Evolutionary conservation across 768 basidiomycete species (phyloP), one percentile per base, ranked within the genome.

Genomic region (Auricularia sp.): DNA sequence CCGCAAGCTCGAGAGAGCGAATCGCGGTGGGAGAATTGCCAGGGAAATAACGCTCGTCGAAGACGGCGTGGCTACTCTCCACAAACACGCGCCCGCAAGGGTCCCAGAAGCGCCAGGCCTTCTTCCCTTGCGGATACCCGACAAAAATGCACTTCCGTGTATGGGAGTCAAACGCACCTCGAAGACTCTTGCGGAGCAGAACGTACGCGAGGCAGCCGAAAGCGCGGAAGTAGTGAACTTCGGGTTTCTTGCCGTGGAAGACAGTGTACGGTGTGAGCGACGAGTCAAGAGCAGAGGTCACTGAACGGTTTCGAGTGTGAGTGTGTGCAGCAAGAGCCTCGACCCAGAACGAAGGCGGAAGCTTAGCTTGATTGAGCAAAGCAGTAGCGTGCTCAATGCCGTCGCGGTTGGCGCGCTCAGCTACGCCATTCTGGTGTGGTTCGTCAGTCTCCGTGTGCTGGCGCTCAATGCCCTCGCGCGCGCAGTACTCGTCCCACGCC

Each of bases 91-190:
- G 67, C 1, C 71, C 74, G 13, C 51, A 62, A 7, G 76, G 74
- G 58, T 77, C 70, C 54, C 72, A 79, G 66, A 79, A 75, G 34
- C 65, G 61, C 74, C 76, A 79, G 3, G 16, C 13, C 1, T 75
- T 74, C 36, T 71, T 70, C 3, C 70, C 71, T 33, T 45, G 34
- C 0, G 73, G 70, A 65, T 80, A 80, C 0, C 78, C 77, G 65
- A 79, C 63, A 65, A 80, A 78, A 11, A 79, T 65, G 29, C 75
- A 74, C 61, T 77, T 75, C 58, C 71, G 64, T 7, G 71, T 71
- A 29, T 77, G 73, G 0, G 71, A 62, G 18, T 72, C 59, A 0
- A 78, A 68, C 3, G 56, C 63, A 3, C 63, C n/a, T 1, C 64
- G 64, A 0, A 66, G 37, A 0, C 68, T 56, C 0, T 66, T 64